A percentile compares a stretch with the other conserved stretches of the same genome.
These are phyloP conservation scores for Microthlaspi erraticum DNA, from an alignment of 345 rosid genomes.

Conservation along the genomic window DNA sequence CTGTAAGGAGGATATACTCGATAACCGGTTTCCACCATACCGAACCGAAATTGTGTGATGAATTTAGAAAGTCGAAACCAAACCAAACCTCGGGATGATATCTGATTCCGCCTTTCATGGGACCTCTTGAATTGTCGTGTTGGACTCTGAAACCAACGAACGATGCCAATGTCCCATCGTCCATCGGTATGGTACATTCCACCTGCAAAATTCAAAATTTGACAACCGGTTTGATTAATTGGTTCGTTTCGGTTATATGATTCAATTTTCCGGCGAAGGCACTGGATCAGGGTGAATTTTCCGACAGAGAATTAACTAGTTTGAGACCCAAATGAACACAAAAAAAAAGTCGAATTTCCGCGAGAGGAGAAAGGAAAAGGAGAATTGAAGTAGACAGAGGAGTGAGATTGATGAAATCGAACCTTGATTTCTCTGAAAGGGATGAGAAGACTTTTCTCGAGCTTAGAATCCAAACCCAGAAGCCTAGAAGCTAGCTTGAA, in stretches of 20 bases:
- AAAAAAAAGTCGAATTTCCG: neutral
- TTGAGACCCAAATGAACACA: neutral
- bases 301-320: neutral
- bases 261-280: neutral
- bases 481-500: slow-evolving; percentile 89
- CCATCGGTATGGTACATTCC: slow-evolving; percentile 86
- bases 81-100: slow-evolving; percentile 52
- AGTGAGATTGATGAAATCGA: slow-evolving; percentile 18
- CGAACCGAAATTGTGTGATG: slow-evolving; percentile 6
- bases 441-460: slow-evolving; percentile 89
- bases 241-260: slow-evolving; percentile 9
- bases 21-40: slow-evolving; percentile 1
- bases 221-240: slow-evolving; percentile 2
- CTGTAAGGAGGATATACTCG: slow-evolving; percentile 28
- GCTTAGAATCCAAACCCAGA: slow-evolving; percentile 93
- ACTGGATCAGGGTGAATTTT: neutral
- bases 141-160: slow-evolving; percentile 89
- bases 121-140: slow-evolving; percentile 92
- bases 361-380: neutral
- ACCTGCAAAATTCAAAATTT: slow-evolving; percentile 58
- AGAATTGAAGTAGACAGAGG: neutral
- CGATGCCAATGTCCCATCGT: slow-evolving; percentile 80
- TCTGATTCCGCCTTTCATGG: slow-evolving; percentile 63
- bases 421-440: slow-evolving; percentile 99
- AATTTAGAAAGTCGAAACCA: neutral